phyloP scores from a whole-genome alignment of 192 early-diverging fungal species.

The Globomyces pollinis-pini region DNA sequence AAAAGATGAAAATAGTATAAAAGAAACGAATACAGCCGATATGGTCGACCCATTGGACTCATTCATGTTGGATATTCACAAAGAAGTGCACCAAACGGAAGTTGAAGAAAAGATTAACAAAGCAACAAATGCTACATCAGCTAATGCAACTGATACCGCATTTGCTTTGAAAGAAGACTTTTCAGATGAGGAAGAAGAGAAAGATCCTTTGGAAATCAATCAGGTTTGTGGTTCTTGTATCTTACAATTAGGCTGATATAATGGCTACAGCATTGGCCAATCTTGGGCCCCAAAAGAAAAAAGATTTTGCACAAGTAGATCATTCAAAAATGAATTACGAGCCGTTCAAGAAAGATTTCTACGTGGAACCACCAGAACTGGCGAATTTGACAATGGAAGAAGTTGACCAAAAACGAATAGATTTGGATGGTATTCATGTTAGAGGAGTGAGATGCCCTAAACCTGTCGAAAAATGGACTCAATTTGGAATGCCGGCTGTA shows the following conservation, averaged over 20 bases:
- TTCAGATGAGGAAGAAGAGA: constrained; percentile 3
- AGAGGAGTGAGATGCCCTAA: constrained; percentile 87
- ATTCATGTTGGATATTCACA: constrained; percentile 78
- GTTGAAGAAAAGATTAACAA: background rate
- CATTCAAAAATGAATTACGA: constrained; percentile 81
- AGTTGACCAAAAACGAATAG: constrained; percentile 73
- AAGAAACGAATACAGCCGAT: too few relatives aligned
- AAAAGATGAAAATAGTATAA: constrained; percentile 36
- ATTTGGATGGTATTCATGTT: constrained; percentile 90
- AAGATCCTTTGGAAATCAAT: background rate
- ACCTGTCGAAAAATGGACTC: constrained; percentile 88
- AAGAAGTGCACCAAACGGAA: constrained; percentile 56
- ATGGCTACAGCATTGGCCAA: constrained; percentile 48
- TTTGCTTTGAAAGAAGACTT: background rate
- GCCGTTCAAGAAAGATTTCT: constrained; percentile 86
- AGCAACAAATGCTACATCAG: background rate
- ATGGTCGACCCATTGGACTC: constrained; percentile 66
- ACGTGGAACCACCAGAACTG: constrained; percentile 89
- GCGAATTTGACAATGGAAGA: constrained; percentile 71
- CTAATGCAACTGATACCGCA: background rate
- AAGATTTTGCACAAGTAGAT: constrained; percentile 82
- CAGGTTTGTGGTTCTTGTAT: too few relatives aligned
- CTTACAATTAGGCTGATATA: background rate
- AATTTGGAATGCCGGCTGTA: constrained; percentile 77
- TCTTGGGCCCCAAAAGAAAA: constrained; percentile 70